Percentiles rank a stretch among this genome's conserved stretches.
Conservation (phyloP, 345 rosid genomes). For the Heritiera littoralis region DNA sequence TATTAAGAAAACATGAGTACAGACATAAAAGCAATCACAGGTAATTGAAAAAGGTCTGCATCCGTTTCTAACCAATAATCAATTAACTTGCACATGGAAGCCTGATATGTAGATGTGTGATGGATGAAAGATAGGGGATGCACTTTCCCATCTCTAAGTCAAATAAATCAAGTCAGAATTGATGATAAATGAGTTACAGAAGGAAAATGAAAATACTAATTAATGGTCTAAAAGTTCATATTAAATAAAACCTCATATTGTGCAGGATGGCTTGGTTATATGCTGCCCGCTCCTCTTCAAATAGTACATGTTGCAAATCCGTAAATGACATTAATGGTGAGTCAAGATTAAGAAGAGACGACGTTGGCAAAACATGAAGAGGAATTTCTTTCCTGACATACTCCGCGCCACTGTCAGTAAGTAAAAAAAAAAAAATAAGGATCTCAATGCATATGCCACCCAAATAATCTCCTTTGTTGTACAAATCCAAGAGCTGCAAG, state of each 20-base stretch:
- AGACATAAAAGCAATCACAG: conserved; percentile 8
- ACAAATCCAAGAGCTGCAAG: not conserved
- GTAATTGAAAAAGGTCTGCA: conserved; percentile 16
- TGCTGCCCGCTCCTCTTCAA: too few species aligned
- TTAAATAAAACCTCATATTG: too few species aligned
- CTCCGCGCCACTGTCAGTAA: conserved; percentile 6
- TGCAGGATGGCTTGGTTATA: too few species aligned
- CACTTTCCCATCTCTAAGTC: conserved; percentile 48
- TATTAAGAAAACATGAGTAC: conserved; percentile 24
- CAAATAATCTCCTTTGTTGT: not conserved
- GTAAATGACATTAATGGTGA: too few species aligned
- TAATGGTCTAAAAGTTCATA: too few species aligned
- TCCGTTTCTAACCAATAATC: conserved; percentile 77
- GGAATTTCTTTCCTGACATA: too few species aligned
- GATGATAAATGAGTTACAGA: too few species aligned
- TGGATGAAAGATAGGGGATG: conserved; percentile 90
- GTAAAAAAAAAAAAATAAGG: conserved; percentile 26
- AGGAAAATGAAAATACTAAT: too few species aligned
- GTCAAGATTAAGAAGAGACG: too few species aligned
- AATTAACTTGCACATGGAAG: conserved; percentile 92
- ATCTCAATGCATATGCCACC: conserved; percentile 5
- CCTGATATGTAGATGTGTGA: conserved; percentile 93
- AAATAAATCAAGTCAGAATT: too few species aligned
- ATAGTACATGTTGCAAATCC: too few species aligned
- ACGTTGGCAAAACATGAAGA: too few species aligned